These are phyloP conservation scores for Pythium pyrilobum DNA, from an alignment of 352 stramenopile genomes.

Conservation along the genomic window DNA sequence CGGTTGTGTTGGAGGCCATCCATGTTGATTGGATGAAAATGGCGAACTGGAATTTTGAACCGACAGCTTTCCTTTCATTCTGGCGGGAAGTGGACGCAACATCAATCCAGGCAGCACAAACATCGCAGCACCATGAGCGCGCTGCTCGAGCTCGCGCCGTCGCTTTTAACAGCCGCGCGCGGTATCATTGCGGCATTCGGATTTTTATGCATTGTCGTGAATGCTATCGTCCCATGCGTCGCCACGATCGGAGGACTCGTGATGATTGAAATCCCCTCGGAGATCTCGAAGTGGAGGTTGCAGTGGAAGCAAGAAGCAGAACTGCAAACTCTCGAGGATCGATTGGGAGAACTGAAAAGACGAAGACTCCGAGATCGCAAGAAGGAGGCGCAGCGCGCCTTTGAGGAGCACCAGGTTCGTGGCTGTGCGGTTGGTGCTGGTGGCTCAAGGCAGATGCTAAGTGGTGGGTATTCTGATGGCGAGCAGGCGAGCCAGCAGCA, in stretches of 20 bases:
- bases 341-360: slow-evolving; percentile 10
- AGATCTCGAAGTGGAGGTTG: slow-evolving; percentile 9
- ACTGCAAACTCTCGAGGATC: slow-evolving; percentile 2
- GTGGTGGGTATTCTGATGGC: background rate
- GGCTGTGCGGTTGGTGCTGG: background rate
- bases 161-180: slow-evolving; percentile 12
- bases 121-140: slow-evolving; percentile 5
- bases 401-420: slow-evolving; percentile 14
- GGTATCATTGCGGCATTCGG: slow-evolving; percentile 18
- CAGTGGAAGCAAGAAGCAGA: slow-evolving; percentile 11
- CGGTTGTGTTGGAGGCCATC: background rate
- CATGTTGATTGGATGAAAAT: slow-evolving; percentile 12
- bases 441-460: background rate
- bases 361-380: background rate
- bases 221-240: slow-evolving; percentile 10
- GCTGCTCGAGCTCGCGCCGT: slow-evolving; percentile 6
- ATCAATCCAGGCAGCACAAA: background rate
- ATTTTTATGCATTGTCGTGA: slow-evolving; percentile 5
- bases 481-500: background rate
- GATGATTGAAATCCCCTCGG: background rate
- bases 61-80: background rate
- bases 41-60: background rate
- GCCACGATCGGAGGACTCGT: background rate
- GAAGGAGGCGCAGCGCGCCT: background rate
- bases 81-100: background rate